Evolutionary conservation across 106 monocot genomes (phyloP), one percentile per base, ranked within the genome.

Genomic region (Agapanthus africanus): DNA sequence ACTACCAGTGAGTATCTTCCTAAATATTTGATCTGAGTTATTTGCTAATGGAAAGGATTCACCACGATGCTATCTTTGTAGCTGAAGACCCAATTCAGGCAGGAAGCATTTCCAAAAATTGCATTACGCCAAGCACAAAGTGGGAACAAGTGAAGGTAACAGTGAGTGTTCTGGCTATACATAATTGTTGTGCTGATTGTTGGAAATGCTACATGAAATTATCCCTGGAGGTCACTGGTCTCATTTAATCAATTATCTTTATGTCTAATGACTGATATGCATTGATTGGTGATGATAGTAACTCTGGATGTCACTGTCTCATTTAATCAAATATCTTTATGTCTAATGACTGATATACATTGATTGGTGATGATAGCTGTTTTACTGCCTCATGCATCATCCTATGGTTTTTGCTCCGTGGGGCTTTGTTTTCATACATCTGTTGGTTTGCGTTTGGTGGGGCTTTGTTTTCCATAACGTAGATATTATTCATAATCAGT

Each of bases 131-230:
- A 28, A 76, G 76, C 72, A 88, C 91, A 68, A 95, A 91, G 50
- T 95, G 95, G 95, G 95, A 95, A 47, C 91, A 91, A 89, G 95
- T 95, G 47, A 91, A 95, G 86, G 91, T 91, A 76, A 62, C 33
- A 47, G 59, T 35, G 31, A 68, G 49, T 68, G 33, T 47, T 68
- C 31, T 63, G 22, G 64, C 37, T 38, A 36, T 63, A 44, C 60
- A 2, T 33, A 33, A 60, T 34, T 60, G 16, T 32, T 51, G 3
- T 22, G n/a, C 4, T 23, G n/a, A 9, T 51, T 23, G 25, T 23
- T 23, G 0, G 22, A 51, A 23, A 23, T 51, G 51, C 25, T 8
- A 51, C 51, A 4, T 21, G 51, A 51, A 51, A 4, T 51, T 51
- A 4, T 22, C 51, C n/a, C 49, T 47, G n/a, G 16, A 49, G 49